Percentiles rank a stretch among this genome's conserved stretches.
Evolutionary conservation across 352 stramenopile species (phyloP).

Genomic region (Nothophytophthora sp.): DNA sequence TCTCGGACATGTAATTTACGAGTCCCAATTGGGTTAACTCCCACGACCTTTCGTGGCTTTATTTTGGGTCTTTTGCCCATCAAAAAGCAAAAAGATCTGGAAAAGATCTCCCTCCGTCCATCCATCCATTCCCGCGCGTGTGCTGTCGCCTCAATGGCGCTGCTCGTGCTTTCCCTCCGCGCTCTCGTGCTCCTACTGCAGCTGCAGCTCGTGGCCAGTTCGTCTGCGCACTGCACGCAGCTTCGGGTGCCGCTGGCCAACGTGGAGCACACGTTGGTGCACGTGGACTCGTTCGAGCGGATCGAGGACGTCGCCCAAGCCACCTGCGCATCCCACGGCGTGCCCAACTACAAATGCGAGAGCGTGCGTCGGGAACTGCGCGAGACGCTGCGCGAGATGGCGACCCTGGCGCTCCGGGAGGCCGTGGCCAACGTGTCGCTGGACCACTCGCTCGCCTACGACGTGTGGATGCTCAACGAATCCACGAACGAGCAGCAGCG

Average conservation of each 20-base stretch:
- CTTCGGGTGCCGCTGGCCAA: constrained; percentile 27
- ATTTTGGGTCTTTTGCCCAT: too few species aligned
- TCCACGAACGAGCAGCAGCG: constrained; percentile 11
- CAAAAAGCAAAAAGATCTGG: too few species aligned
- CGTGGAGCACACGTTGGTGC: constrained; percentile 29
- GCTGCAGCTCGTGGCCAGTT: background rate
- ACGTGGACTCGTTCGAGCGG: constrained; percentile 36
- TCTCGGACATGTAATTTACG: too few species aligned
- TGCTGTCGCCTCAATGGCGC: background rate
- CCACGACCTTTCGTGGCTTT: too few species aligned
- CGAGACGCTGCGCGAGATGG: constrained; percentile 49
- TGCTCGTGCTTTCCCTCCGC: too few species aligned
- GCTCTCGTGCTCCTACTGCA: constrained; percentile 13
- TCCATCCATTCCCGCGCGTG: too few species aligned
- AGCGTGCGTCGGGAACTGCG: constrained; percentile 31
- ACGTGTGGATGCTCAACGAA: constrained; percentile 24
- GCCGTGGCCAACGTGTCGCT: constrained; percentile 60
- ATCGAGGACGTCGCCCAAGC: constrained; percentile 26
- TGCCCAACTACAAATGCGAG: constrained; percentile 36
- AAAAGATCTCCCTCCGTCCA: too few species aligned
- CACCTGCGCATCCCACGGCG: constrained; percentile 18
- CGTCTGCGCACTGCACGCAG: constrained; percentile 14
- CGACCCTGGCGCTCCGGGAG: constrained; percentile 36
- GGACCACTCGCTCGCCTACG: constrained; percentile 50
- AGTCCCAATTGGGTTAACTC: too few species aligned